phyloP scores from a whole-genome alignment of 345 rosid species.

The Gossypium australe region DNA sequence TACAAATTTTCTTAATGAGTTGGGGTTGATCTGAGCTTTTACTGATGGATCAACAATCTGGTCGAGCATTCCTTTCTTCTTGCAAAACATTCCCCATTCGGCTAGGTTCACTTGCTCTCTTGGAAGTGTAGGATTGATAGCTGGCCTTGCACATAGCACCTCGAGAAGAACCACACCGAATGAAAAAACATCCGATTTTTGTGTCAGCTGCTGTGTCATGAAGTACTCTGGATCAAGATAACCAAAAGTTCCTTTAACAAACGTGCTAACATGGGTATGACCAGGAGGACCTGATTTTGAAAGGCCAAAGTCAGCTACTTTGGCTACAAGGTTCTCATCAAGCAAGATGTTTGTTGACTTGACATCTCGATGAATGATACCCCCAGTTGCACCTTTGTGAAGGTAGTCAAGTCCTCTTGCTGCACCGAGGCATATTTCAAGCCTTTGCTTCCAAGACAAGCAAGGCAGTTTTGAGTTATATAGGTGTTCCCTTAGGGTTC shows the following conservation, averaged over 20 bases:
- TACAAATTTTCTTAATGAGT: constrained; percentile 42
- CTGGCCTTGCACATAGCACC: constrained; percentile 50
- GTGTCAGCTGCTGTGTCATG: constrained; percentile 38
- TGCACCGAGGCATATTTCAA: constrained; percentile 58
- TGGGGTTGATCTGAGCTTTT: constrained; percentile 31
- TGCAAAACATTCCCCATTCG: constrained; percentile 37
- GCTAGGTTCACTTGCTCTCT: constrained; percentile 44
- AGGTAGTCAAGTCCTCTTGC: constrained; percentile 50
- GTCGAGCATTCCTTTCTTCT: constrained; percentile 30
- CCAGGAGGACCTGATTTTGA: constrained; percentile 34
- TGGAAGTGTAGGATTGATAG: constrained; percentile 26
- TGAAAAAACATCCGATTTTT: constrained; percentile 58
- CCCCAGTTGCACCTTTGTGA: constrained; percentile 32
- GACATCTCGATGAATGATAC: constrained; percentile 53
- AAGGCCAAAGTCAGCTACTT: constrained; percentile 59
- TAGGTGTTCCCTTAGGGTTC: constrained; percentile 42
- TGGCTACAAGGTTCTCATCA: constrained; percentile 33
- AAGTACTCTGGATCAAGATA: constrained; percentile 62
- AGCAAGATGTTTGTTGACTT: constrained; percentile 57
- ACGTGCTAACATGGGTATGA: constrained; percentile 32
- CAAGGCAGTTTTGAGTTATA: constrained; percentile 29
- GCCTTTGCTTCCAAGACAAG: constrained; percentile 48
- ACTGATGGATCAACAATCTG: constrained; percentile 36
- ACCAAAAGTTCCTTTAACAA: constrained; percentile 50
- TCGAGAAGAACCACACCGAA: constrained; percentile 58